Evolutionary conservation across 2,329 filamentous ascomycete genomes (phyloP).

Genomic region (Aspergillus latus): DNA sequence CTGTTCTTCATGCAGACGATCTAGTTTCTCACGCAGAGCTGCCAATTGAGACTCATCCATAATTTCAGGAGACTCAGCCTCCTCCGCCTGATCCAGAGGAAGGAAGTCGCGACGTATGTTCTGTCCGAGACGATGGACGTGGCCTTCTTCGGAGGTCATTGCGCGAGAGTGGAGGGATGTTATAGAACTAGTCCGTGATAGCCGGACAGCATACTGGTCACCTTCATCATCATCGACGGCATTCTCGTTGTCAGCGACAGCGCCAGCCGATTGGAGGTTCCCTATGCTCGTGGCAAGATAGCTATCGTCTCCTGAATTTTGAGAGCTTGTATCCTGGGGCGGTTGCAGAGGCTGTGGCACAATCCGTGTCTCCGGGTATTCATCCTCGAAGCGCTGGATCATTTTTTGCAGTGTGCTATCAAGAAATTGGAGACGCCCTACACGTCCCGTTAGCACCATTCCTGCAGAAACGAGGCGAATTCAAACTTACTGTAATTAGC

Average conservation of each 20-base stretch:
- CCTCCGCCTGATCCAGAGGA: slow-evolving; percentile 43
- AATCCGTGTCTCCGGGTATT: slow-evolving; percentile 84
- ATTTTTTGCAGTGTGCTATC: slow-evolving; percentile 86
- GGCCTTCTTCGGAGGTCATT: slow-evolving; percentile 67
- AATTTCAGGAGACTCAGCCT: slow-evolving; percentile 32
- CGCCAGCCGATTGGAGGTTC: slow-evolving; percentile 20
- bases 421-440: slow-evolving; percentile 77
- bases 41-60: slow-evolving; percentile 47
- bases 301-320: slow-evolving; percentile 35
- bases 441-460: slow-evolving; percentile 6
- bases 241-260: slow-evolving; percentile 32
- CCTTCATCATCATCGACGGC: slow-evolving; percentile 43
- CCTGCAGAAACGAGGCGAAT: slow-evolving; percentile 21
- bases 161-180: slow-evolving; percentile 67
- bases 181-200: slow-evolving; percentile 63
- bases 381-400: slow-evolving; percentile 93
- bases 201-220: slow-evolving; percentile 46
- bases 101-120: slow-evolving; percentile 65
- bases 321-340: slow-evolving; percentile 32
- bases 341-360: slow-evolving; percentile 24
- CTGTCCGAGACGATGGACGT: slow-evolving; percentile 66
- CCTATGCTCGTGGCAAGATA: slow-evolving; percentile 34
- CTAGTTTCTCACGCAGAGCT: slow-evolving; percentile 45
- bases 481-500: slow-evolving; percentile 69
- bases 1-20: slow-evolving; percentile 44